Conservation (phyloP, 1,284 basidiomycete genomes). For the Acaromyces ingoldii region DNA sequence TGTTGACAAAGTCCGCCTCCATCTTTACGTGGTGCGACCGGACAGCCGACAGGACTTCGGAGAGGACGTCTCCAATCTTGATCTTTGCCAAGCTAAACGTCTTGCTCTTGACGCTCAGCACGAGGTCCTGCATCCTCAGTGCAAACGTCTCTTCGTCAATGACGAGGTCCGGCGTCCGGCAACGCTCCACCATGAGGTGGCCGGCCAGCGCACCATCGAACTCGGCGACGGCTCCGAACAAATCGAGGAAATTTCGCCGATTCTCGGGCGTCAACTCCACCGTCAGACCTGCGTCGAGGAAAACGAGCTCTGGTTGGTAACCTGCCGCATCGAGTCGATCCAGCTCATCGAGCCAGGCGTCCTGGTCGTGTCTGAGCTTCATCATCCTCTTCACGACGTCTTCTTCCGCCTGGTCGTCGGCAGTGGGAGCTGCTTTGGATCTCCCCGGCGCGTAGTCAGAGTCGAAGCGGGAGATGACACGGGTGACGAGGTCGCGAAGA, state of each 20-base stretch:
- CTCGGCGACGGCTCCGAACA: constrained; percentile 89
- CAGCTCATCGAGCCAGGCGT: constrained; percentile 70
- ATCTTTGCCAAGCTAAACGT: constrained; percentile 94
- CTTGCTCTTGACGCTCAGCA: constrained; percentile 86
- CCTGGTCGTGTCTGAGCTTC: constrained; percentile 57
- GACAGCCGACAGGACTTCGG: constrained; percentile 80
- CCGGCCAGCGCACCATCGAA: constrained; percentile 95
- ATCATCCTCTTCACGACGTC: constrained; percentile 67
- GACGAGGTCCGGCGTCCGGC: constrained; percentile 82
- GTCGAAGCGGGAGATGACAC: constrained; percentile 44
- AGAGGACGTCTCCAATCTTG: constrained; percentile 88
- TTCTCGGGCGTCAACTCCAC: constrained; percentile 77
- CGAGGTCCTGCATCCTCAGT: constrained; percentile 92
- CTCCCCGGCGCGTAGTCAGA: constrained; percentile 39
- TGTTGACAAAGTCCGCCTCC: constrained; percentile 98
- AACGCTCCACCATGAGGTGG: constrained; percentile 91
- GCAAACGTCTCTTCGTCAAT: constrained; percentile 91
- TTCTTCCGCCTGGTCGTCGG: constrained; percentile 55
- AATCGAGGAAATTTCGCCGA: constrained; percentile 87
- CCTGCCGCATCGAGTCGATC: constrained; percentile 64
- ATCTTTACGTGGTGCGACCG: constrained; percentile 93
- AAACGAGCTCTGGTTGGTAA: constrained; percentile 87
- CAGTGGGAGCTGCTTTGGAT: constrained; percentile 52
- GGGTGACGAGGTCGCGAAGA: constrained; percentile 31
- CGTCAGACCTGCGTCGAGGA: constrained; percentile 92